phyloP scores from a whole-genome alignment of 139 green algal species.

The Marvania coccoides region DNA sequence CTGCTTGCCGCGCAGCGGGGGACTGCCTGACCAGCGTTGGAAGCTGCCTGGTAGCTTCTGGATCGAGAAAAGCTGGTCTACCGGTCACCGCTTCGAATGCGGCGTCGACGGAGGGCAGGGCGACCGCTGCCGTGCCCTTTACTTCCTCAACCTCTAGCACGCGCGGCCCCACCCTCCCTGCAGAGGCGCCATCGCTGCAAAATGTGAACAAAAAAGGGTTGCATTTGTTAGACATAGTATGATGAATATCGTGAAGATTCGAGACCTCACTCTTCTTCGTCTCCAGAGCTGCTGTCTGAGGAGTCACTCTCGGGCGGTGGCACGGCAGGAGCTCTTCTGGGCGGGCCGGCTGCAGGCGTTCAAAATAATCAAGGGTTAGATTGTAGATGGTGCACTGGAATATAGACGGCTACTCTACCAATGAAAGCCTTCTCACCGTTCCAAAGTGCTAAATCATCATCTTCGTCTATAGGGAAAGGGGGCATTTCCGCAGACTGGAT shows the following conservation, averaged over 20 bases:
- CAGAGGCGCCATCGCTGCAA: background rate
- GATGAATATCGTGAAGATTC: background rate
- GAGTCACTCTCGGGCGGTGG: background rate
- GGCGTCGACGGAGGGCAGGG: constrained; percentile 2
- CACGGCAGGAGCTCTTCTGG: background rate
- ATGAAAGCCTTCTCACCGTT: background rate
- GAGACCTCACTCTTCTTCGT: too few species aligned
- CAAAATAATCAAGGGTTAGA: background rate
- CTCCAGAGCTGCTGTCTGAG: background rate
- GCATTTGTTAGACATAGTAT: background rate
- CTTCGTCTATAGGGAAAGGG: background rate
- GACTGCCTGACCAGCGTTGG: background rate
- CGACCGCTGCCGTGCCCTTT: background rate
- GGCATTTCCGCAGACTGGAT: too few species aligned
- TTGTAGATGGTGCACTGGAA: background rate
- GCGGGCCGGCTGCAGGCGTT: background rate
- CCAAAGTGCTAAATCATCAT: background rate
- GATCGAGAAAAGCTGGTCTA: constrained; percentile 16
- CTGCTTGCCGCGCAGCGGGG: background rate
- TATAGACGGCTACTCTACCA: background rate
- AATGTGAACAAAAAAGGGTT: background rate
- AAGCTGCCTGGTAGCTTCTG: constrained; percentile 5
- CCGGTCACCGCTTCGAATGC: constrained; percentile 13
- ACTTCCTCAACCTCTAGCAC: too few species aligned
- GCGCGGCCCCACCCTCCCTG: too few species aligned